Base-by-base conservation (phyloP, 176 grass and related monocot species). In the maize (Zea mays) region DNA sequence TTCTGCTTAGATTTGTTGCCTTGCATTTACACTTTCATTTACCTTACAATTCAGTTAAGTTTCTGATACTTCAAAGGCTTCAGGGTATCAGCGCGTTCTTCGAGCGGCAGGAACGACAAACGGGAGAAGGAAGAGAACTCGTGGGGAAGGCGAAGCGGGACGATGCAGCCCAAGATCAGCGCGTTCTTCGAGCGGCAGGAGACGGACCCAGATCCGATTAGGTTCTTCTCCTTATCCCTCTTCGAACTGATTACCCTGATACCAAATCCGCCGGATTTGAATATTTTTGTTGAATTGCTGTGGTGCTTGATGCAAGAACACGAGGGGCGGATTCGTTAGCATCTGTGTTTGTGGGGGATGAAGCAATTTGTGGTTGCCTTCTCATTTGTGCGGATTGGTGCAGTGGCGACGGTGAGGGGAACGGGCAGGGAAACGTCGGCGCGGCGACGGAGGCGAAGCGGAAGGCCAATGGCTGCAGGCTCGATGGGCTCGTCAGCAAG, bases 151-250 rank as follows among this genome's bases (percentile, higher is more conserved):
- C 10, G 7, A 17, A 51, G 80, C 16, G 62, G 75, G 42, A 20
- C 4, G 75, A 88, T 82, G 86, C 90, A 93, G 73, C 50, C 84
- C 15, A 93, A 93, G 86, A 89, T 93, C 66, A 93, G 84, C 35
- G 62, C 84, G 34, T 93, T 93, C 86, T 93, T 93, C 85, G 88
- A 83, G 79, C 75, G 65, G 10, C 80, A 80, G 67, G 69, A 40
- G 6, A 16, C 67, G 1, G 68, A 48, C 10, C 16, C 71, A 5
- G 67, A 69, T 70, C 21, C 45, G 16, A 79, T 45, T 41, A 83
- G 79, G 88, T 90, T 44, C 39, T 56, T 70, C 33, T 34, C 8
- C n/a, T n/a, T 7, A 16, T 5, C 20, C 37, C 19, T 14, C 7
- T 35, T 67, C 17, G 7, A 27, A 21, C 33, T 81, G 44, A 33